Evolutionary conservation across 2,329 filamentous ascomycete species (phyloP).

Genomic region (Botrytis byssoidea): DNA sequence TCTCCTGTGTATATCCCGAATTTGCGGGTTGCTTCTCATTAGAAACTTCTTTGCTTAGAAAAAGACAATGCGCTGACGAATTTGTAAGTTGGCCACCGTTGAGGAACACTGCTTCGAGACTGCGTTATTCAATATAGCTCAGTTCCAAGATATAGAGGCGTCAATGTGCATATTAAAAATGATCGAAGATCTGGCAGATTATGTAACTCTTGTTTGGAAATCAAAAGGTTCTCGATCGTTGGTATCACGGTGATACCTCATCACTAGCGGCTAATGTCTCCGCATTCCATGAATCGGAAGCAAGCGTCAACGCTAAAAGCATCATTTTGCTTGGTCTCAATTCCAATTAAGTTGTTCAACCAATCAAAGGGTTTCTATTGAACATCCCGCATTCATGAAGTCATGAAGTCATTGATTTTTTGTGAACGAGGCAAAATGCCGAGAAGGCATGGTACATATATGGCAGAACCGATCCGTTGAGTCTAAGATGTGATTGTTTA

Average conservation of each 20-base stretch:
- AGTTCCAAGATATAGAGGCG: background rate
- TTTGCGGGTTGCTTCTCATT: background rate
- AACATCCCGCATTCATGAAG: constrained; percentile 1
- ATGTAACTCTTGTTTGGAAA: background rate
- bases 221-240: constrained; percentile 11
- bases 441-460: background rate
- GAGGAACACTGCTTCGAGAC: background rate
- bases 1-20: background rate
- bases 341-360: background rate
- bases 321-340: background rate
- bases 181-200: background rate
- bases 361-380: constrained; percentile 7
- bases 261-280: background rate
- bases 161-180: background rate
- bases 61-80: background rate
- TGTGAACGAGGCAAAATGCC: background rate
- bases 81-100: background rate
- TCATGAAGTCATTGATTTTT: constrained; percentile 7
- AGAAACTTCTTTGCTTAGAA: background rate
- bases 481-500: background rate
- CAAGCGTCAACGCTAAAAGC: constrained; percentile 3
- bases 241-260: background rate
- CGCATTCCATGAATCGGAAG: background rate
- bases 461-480: background rate
- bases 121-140: background rate